These are phyloP conservation scores for Beauveria varroae DNA, from an alignment of 2,329 filamentous ascomycete genomes.

Conservation along the genomic window DNA sequence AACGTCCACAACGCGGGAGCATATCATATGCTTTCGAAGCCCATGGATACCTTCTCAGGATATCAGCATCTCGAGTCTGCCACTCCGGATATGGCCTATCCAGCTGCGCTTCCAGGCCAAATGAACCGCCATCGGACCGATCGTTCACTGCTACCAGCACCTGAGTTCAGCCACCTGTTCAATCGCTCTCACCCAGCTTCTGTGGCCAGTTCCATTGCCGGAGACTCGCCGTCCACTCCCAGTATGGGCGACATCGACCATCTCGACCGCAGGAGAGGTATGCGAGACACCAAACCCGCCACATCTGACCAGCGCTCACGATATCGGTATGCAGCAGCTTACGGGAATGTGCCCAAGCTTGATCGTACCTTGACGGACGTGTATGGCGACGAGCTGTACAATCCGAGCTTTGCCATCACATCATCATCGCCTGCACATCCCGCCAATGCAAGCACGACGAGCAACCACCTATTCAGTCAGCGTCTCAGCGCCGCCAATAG, in stretches of 20 bases:
- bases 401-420: conserved; percentile 55
- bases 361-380: conserved; percentile 81
- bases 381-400: conserved; percentile 79
- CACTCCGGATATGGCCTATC: conserved; percentile 32
- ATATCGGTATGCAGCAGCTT: conserved; percentile 47
- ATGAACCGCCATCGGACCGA: conserved; percentile 31
- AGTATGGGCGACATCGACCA: conserved; percentile 42
- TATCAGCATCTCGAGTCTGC: conserved; percentile 33
- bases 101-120: conserved; percentile 30
- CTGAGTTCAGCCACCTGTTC: conserved; percentile 35
- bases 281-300: conserved; percentile 18
- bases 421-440: conserved; percentile 44
- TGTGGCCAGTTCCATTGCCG: conserved; percentile 48
- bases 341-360: conserved; percentile 61
- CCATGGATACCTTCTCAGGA: conserved; percentile 34
- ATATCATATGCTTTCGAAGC: conserved; percentile 42
- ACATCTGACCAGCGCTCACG: conserved; percentile 49
- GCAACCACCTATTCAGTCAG: conserved; percentile 61
- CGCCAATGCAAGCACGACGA: conserved; percentile 38
- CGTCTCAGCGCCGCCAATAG: conserved; percentile 72
- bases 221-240: conserved; percentile 55
- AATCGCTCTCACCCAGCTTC: conserved; percentile 44
- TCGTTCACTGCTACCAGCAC: conserved; percentile 35
- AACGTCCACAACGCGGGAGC: conserved; percentile 24
- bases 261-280: conserved; percentile 48